These are phyloP conservation scores for Lodderomyces margitis DNA, from an alignment of 1,139 yeast species.

Conservation along the genomic window DNA sequence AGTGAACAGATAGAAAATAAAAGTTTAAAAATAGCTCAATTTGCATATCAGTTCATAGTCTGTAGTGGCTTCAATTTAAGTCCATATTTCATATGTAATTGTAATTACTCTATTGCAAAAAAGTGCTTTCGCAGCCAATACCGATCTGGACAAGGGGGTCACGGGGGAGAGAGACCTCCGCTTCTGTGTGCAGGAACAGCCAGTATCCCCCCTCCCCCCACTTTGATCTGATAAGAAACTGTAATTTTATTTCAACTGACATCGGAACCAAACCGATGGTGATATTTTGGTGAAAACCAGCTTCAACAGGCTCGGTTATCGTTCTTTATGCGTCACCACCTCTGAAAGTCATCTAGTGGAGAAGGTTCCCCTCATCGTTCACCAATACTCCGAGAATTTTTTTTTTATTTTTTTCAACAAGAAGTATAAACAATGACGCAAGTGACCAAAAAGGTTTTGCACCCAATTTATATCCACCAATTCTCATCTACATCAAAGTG, in stretches of 20 bases:
- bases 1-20: too few species aligned
- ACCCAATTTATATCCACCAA: neutral
- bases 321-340: neutral
- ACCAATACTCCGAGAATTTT: neutral
- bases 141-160: neutral
- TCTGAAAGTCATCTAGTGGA: neutral
- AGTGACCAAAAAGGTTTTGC: neutral
- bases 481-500: neutral
- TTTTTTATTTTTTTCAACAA: neutral
- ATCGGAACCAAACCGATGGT: neutral
- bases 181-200: neutral
- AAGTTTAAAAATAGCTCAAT: too few species aligned
- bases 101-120: too few species aligned
- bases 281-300: neutral
- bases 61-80: too few species aligned
- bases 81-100: too few species aligned
- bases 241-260: too few species aligned
- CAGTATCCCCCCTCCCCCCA: neutral
- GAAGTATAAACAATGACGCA: constrained; percentile 1
- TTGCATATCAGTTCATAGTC: too few species aligned
- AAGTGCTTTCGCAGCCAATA: neutral
- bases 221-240: too few species aligned
- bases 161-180: too few species aligned
- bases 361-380: neutral
- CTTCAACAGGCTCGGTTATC: too few species aligned